These are phyloP conservation scores for Cryptococcus deneoformans DNA, from an alignment of 1,284 basidiomycete species.

Conservation along the genomic window DNA sequence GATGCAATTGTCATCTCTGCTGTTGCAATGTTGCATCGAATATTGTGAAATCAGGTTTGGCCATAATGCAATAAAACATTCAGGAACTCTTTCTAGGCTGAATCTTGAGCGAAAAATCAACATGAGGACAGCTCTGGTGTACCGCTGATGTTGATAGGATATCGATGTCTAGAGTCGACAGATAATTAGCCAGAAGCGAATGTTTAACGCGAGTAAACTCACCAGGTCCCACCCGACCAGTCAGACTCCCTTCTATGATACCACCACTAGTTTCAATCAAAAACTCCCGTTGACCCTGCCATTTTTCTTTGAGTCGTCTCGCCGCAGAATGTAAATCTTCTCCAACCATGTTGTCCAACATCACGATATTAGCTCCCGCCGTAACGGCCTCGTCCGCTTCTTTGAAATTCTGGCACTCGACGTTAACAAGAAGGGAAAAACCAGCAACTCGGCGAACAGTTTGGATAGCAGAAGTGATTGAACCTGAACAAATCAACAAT, in stretches of 20 bases:
- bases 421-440: constrained; percentile 84
- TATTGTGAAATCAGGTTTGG: no score
- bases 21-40: no score
- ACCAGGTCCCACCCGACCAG: background rate
- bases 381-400: constrained; percentile 95
- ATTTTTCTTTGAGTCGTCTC: constrained; percentile 61
- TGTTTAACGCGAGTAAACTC: background rate
- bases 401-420: constrained; percentile 83
- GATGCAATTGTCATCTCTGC: no score
- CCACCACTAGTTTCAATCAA: constrained; percentile 88
- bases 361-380: constrained; percentile 94
- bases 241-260: constrained; percentile 63
- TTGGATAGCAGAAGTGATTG: constrained; percentile 82
- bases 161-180: constrained; percentile 67
- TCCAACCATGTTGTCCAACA: constrained; percentile 95
- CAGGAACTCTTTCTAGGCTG: constrained; percentile 53
- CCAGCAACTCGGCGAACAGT: constrained; percentile 86
- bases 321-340: constrained; percentile 66
- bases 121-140: constrained; percentile 81
- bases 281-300: constrained; percentile 67
- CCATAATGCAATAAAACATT: background rate
- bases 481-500: constrained; percentile 55
- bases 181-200: background rate
- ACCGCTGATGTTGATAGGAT: constrained; percentile 90
- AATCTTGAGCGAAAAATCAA: constrained; percentile 93